phyloP scores from a whole-genome alignment of 768 basidiomycete genomes.

The Rhodotorula graminis region DNA sequence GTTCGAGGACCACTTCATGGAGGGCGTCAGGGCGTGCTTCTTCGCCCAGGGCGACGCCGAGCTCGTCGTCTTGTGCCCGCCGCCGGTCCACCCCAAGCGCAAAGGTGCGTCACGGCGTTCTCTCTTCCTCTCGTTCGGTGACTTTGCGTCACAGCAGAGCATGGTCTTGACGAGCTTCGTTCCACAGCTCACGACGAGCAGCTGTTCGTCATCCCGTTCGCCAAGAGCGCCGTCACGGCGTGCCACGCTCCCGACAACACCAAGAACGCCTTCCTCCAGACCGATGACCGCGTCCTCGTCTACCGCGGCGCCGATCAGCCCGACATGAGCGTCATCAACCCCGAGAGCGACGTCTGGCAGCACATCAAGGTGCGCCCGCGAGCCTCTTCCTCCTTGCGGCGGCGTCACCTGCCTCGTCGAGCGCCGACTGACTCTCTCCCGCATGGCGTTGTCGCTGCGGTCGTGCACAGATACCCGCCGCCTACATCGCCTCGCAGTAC shows the following conservation, averaged over 20 bases:
- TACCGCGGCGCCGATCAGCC: constrained; percentile 97
- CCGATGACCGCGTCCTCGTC: constrained; percentile 87
- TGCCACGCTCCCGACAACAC: constrained; percentile 94
- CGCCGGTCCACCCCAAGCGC: constrained; percentile 47
- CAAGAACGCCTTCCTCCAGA: constrained; percentile 87
- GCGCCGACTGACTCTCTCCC: background rate
- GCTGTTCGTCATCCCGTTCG: constrained; percentile 81
- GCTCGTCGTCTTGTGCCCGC: constrained; percentile 65
- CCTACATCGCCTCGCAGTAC: constrained; percentile 87
- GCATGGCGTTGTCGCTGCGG: background rate
- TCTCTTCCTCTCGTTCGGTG: background rate
- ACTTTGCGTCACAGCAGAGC: too few species aligned
- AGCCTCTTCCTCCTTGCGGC: background rate
- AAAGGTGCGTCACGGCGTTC: constrained; percentile 2
- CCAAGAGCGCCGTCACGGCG: constrained; percentile 85
- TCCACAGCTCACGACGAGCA: constrained; percentile 53
- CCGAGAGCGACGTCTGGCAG: constrained; percentile 97
- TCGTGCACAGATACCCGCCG: constrained; percentile 66
- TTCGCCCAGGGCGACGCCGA: constrained; percentile 93
- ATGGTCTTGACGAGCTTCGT: background rate
- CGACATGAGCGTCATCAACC: constrained; percentile 96
- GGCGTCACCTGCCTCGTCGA: too few species aligned
- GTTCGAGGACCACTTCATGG: constrained; percentile 81
- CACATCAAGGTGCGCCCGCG: constrained; percentile 67
- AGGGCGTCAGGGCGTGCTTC: constrained; percentile 73